Evolutionary conservation across 495 filamentous ascomycete species (phyloP).

Genomic region (Aspergillus steynii): DNA sequence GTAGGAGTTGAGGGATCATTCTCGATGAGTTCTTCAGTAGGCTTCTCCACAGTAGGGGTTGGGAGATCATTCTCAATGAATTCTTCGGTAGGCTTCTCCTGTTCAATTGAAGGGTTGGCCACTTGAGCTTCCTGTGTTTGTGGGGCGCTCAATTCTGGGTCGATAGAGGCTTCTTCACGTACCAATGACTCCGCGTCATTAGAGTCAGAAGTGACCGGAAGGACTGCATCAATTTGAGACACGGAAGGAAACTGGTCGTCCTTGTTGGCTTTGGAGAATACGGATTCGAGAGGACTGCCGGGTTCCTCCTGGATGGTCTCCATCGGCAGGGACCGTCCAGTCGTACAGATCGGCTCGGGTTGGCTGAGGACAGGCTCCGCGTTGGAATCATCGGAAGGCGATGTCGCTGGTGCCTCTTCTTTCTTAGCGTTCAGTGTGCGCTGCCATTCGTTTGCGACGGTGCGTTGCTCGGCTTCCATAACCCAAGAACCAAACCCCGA

Average conservation of each 20-base stretch:
- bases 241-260: not conserved
- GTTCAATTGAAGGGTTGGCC: too few species aligned
- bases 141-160: not conserved
- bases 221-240: not conserved
- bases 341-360: slow-evolving; percentile 5
- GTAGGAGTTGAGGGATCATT: too few species aligned
- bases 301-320: slow-evolving; percentile 32
- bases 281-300: slow-evolving; percentile 10
- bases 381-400: not conserved
- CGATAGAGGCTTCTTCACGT: not conserved
- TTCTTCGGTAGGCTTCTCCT: not conserved
- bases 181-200: not conserved
- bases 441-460: slow-evolving; percentile 47
- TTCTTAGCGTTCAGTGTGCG: slow-evolving; percentile 18
- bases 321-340: slow-evolving; percentile 18
- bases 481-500: slow-evolving; percentile 79
- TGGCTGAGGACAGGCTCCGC: slow-evolving; percentile 1
- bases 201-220: not conserved
- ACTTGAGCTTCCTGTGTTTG: not conserved
- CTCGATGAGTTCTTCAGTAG: too few species aligned
- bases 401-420: slow-evolving; percentile 7
- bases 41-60: not conserved
- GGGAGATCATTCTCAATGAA: not conserved
- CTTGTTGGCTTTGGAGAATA: not conserved
- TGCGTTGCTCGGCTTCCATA: slow-evolving; percentile 49